Conservation (phyloP, 2,329 filamentous ascomycete species). For the Fusarium sp. region DNA sequence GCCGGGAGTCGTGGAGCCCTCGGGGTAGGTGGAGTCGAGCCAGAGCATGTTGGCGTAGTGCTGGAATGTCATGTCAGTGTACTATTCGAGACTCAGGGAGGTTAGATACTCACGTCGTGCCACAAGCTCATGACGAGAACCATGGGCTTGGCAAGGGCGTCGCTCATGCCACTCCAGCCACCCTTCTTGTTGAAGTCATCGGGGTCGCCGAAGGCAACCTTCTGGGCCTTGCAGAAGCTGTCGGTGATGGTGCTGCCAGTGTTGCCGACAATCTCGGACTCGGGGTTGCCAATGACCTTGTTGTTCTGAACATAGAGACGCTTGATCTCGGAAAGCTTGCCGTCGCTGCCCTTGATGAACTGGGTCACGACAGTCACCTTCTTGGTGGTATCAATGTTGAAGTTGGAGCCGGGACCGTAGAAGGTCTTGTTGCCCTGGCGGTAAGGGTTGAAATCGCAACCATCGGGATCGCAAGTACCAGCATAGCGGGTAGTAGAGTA, state of each 20-base stretch:
- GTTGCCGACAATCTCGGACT: conserved; percentile 51
- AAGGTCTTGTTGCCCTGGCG: conserved; percentile 69
- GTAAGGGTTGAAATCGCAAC: conserved; percentile 75
- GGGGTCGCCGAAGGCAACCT: conserved; percentile 62
- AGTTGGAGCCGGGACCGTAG: conserved; percentile 63
- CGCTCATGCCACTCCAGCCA: conserved; percentile 64
- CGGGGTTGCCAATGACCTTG: conserved; percentile 62
- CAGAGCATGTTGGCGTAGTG: conserved; percentile 74
- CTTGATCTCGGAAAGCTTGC: conserved; percentile 66
- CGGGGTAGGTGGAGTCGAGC: conserved; percentile 73
- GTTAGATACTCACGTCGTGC: conserved; percentile 60
- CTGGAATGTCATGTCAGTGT: conserved; percentile 32
- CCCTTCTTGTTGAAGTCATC: conserved; percentile 63
- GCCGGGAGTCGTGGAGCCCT: conserved; percentile 55
- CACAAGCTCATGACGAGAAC: conserved; percentile 62
- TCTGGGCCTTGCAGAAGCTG: conserved; percentile 65
- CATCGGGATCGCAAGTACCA: conserved; percentile 71
- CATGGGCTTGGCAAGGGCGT: conserved; percentile 53
- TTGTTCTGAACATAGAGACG: conserved; percentile 72
- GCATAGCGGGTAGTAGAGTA: conserved; percentile 63
- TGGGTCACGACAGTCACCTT: conserved; percentile 72
- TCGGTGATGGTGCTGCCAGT: conserved; percentile 61
- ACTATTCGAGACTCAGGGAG: background rate
- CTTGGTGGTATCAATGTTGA: conserved; percentile 65
- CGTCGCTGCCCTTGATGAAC: conserved; percentile 59